phyloP scores from a whole-genome alignment of 495 filamentous ascomycete species.

The Cudoniella acicularis region DNA sequence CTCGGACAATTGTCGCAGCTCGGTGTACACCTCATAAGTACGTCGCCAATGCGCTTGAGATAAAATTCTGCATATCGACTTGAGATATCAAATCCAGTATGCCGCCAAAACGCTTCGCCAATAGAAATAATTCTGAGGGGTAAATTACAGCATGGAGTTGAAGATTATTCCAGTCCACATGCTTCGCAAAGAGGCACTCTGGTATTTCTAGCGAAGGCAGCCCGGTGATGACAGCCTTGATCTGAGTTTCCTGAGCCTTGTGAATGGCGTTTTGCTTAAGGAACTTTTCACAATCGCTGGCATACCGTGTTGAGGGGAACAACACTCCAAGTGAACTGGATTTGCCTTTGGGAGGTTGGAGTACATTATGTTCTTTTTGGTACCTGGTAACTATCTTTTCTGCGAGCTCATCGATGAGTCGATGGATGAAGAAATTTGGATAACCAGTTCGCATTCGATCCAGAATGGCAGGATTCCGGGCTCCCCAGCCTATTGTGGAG shows the following conservation, averaged over 20 bases:
- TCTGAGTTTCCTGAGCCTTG: background rate
- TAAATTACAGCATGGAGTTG: constrained; percentile 68
- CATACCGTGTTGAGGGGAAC: background rate
- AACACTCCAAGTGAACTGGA: constrained; percentile 38
- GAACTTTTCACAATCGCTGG: background rate
- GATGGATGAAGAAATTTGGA: constrained; percentile 90
- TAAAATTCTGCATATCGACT: constrained; percentile 88
- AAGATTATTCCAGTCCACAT: background rate
- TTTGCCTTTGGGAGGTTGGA: background rate
- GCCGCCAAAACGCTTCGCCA: constrained; percentile 93
- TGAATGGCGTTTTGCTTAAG: constrained; percentile 32
- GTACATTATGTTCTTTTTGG: background rate
- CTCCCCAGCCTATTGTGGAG: constrained; percentile 83
- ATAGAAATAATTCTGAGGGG: constrained; percentile 52
- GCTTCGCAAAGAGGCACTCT: background rate
- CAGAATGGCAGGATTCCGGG: constrained; percentile 79
- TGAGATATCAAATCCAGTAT: constrained; percentile 88
- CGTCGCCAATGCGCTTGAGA: constrained; percentile 35
- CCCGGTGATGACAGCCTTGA: background rate
- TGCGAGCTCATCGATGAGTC: constrained; percentile 68
- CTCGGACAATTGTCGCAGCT: background rate
- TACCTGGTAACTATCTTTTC: constrained; percentile 56
- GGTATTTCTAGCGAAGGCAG: background rate
- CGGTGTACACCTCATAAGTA: background rate
- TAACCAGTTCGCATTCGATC: constrained; percentile 84